These are phyloP conservation scores for Dipodascopsis uninucleata DNA, from an alignment of 805 yeast genomes.

Conservation along the genomic window DNA sequence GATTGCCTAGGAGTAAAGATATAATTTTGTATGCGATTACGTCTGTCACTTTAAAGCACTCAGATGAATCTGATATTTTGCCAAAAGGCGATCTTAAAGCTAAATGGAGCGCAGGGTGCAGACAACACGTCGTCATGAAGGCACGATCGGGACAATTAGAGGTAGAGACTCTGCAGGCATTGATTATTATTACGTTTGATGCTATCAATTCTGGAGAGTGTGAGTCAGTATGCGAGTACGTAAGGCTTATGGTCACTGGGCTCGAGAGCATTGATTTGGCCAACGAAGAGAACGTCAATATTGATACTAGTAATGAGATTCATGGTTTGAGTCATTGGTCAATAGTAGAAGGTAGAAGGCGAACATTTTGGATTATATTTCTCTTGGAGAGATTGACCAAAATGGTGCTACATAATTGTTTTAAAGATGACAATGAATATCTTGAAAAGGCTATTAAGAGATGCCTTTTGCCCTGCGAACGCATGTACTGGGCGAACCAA, in stretches of 20 bases:
- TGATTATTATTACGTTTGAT: slow-evolving; percentile 13
- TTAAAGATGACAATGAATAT: background rate
- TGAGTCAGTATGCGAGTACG: background rate
- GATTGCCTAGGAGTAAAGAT: background rate
- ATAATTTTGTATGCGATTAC: slow-evolving; percentile 12
- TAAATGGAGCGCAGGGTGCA: slow-evolving; percentile 7
- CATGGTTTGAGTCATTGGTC: background rate
- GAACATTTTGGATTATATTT: slow-evolving; percentile 17
- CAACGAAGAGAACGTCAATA: slow-evolving; percentile 9
- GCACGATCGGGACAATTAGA: slow-evolving; percentile 10
- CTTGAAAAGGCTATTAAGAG: background rate
- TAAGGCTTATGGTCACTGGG: slow-evolving; percentile 2
- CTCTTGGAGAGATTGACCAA: slow-evolving; percentile 15
- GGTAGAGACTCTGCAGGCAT: slow-evolving; percentile 14
- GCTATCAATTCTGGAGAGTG: slow-evolving; percentile 13
- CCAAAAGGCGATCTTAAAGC: slow-evolving; percentile 1
- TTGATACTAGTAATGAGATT: background rate
- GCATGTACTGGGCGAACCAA: slow-evolving; percentile 2
- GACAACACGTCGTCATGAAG: slow-evolving; percentile 9
- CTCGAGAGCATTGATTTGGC: slow-evolving; percentile 13
- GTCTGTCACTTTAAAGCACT: slow-evolving; percentile 3
- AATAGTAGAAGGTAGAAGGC: slow-evolving; percentile 11
- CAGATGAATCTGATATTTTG: slow-evolving; percentile 3
- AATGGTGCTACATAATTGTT: background rate
- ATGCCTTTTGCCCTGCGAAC: slow-evolving; percentile 4